Evolutionary conservation across 257 asterid genomes (phyloP).

Genomic region (Osmanthus fragrans): DNA sequence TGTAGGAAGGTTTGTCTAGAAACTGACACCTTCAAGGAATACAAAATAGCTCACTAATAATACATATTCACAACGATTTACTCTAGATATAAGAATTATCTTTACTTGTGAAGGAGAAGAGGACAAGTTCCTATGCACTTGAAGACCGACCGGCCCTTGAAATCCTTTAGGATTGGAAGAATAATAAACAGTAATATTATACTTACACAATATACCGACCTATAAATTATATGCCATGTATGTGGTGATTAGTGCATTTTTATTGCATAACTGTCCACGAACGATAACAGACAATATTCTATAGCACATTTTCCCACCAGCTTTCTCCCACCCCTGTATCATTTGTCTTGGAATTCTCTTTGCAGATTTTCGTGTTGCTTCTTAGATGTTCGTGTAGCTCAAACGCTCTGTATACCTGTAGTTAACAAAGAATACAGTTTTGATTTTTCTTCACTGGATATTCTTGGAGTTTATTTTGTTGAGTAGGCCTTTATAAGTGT

Average conservation of each 20-base stretch:
- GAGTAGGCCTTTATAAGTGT: constrained; percentile 5
- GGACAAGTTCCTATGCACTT: too few species aligned
- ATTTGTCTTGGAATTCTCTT: constrained; percentile 22
- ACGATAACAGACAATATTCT: constrained; percentile 29
- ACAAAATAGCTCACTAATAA: too few species aligned
- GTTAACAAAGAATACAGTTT: constrained; percentile 17
- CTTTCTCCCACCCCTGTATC: constrained; percentile 27
- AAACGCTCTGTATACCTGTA: constrained; percentile 8
- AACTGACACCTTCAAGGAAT: too few species aligned
- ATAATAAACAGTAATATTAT: too few species aligned
- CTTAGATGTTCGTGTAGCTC: constrained; percentile 16
- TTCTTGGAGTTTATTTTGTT: constrained; percentile 21
- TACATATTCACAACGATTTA: too few species aligned
- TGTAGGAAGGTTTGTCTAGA: too few species aligned
- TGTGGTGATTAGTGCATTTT: neutral
- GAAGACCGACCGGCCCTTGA: neutral
- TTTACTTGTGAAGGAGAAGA: too few species aligned
- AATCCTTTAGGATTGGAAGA: too few species aligned
- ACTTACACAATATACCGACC: too few species aligned
- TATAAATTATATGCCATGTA: neutral
- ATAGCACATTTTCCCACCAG: constrained; percentile 41
- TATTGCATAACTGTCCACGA: constrained; percentile 25
- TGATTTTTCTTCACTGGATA: constrained; percentile 6
- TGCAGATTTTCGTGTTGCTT: constrained; percentile 38
- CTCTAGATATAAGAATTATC: too few species aligned